Base-by-base conservation (phyloP, 1,284 basidiomycete species). In the Wallemia ichthyophaga region DNA sequence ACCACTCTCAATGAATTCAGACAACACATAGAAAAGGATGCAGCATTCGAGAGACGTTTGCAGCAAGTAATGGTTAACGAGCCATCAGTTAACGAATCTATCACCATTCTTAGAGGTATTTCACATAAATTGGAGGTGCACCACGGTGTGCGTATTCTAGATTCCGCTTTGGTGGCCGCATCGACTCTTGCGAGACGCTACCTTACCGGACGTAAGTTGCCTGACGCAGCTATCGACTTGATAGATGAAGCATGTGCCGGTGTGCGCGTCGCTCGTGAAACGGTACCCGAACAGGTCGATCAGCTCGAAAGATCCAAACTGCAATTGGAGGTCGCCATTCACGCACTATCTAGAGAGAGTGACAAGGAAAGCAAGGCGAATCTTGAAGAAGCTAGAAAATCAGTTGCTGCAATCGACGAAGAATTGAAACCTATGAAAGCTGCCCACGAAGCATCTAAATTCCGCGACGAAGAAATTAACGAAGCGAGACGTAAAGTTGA, bases 101-200 rank as follows among this genome's bases (percentile, higher is more conserved):
- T 96, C 70, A 85, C 79, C 64, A 98, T 94, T 64, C 75, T 98
- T 57, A 83, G 92, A 65, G 86, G 86, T 65, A 83, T 91, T 65
- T 76, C 83, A 58, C 85, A 88, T 68, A 85, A 79, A 65, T 77
- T 77, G 70, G 75, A 76, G 59, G 70, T 72, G 2, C 84, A 89
- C 67, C 88, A 92, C 65, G 86, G 85, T 64, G 85, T 92, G 31
- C 76, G 84, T 60, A 95, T 98, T 65, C 76, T 83, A 64, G 94
- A 98, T 66, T 78, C 81, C 3, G 83, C 92, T 1, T 74, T 98
- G 59, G 91, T 96, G 63, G 75, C 82, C 25, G 91, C 92, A 2
- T 89, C 91, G 0, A 84, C 83, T 27, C 77, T 98, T 60, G 91
- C 94, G 9, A 85, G 89, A 70, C 86, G 94, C 57, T 98, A 98